These are phyloP conservation scores for Arachis monticola DNA, from an alignment of 331 rosid genomes.

Conservation along the genomic window DNA sequence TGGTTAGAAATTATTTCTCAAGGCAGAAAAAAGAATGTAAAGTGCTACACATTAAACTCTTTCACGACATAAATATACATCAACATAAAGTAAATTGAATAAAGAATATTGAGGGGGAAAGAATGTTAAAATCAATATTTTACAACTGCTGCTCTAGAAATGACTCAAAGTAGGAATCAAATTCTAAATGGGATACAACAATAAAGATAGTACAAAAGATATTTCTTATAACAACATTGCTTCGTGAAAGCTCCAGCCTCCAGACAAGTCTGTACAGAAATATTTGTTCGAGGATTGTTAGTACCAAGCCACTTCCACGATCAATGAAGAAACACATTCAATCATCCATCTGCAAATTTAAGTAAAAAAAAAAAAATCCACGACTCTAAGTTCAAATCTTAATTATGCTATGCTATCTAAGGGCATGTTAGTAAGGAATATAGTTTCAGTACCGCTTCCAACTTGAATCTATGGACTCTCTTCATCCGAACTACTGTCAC, in stretches of 20 bases:
- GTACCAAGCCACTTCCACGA: constrained; percentile 39
- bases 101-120: constrained; percentile 45
- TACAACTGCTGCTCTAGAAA: constrained; percentile 31
- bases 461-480: constrained; percentile 66
- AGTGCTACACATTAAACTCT: constrained; percentile 20
- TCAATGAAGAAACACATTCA: constrained; percentile 2
- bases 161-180: constrained; percentile 35
- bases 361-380: not conserved
- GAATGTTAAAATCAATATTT: not conserved
- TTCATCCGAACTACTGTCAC: constrained; percentile 79
- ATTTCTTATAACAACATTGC: constrained; percentile 2
- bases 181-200: constrained; percentile 19
- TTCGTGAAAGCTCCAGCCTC: constrained; percentile 36
- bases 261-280: constrained; percentile 27
- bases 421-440: constrained; percentile 24
- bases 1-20: not conserved
- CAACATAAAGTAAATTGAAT: constrained; percentile 34
- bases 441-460: constrained; percentile 47
- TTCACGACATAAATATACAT: constrained; percentile 32
- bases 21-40: not conserved
- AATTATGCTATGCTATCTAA: constrained; percentile 15
- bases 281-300: constrained; percentile 22
- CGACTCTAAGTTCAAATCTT: constrained; percentile 22
- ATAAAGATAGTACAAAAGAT: constrained; percentile 10
- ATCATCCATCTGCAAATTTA: constrained; percentile 45